Evolutionary conservation across 371 early-diverging fungal genomes (phyloP).

Genomic region (Fennellomyces sp.): DNA sequence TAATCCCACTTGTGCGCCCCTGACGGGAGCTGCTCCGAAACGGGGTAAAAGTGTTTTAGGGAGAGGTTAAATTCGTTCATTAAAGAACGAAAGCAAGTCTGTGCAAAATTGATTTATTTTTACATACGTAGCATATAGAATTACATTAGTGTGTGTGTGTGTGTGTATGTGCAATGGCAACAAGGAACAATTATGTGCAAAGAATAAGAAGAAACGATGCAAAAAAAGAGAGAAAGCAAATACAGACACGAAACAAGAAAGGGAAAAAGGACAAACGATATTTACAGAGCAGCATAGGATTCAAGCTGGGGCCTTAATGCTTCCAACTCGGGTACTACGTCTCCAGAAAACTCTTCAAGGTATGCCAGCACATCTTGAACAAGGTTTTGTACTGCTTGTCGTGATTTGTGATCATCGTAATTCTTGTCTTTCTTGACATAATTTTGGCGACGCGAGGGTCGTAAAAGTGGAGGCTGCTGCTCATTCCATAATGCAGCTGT

Average conservation of each 20-base stretch:
- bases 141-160: background rate
- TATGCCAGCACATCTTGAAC: constrained; percentile 10
- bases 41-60: background rate
- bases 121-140: background rate
- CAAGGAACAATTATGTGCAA: background rate
- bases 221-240: background rate
- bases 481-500: background rate
- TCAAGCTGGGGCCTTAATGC: constrained; percentile 6
- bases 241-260: background rate
- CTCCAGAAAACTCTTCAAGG: background rate
- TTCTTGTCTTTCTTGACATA: background rate
- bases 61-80: background rate
- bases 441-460: background rate
- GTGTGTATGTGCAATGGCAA: constrained; percentile 2
- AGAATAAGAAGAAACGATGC: background rate
- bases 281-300: background rate
- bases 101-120: background rate
- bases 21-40: background rate
- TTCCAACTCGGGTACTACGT: background rate
- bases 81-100: background rate
- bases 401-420: background rate
- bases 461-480: background rate
- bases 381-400: background rate
- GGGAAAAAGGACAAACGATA: background rate
- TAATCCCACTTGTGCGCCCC: background rate